These are phyloP conservation scores for Plicaturopsis crispa DNA, from an alignment of 768 basidiomycete species.

Conservation along the genomic window DNA sequence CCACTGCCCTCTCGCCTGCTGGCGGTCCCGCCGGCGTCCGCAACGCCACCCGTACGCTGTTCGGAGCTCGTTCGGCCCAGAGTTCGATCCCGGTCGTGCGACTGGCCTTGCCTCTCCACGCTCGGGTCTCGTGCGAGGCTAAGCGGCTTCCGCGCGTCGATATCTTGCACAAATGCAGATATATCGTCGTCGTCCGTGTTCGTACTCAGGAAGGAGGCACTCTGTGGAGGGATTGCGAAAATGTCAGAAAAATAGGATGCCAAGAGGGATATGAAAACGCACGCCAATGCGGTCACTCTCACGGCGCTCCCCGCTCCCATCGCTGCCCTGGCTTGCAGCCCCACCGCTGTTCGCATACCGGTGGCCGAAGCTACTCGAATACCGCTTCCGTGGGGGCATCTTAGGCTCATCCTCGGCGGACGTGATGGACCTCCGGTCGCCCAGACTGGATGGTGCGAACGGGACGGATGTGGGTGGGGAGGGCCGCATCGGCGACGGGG, in stretches of 20 bases:
- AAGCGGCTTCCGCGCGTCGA: constrained; percentile 63
- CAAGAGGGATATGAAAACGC: neutral
- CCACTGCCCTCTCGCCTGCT: constrained; percentile 4
- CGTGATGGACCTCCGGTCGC: constrained; percentile 30
- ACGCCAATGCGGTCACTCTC: constrained; percentile 9
- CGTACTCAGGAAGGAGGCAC: constrained; percentile 37
- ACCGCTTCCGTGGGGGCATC: constrained; percentile 52
- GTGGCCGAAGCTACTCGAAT: constrained; percentile 75
- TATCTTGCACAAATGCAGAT: constrained; percentile 70
- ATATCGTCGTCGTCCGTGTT: constrained; percentile 71
- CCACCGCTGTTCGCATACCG: constrained; percentile 43
- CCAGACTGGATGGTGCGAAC: constrained; percentile 32
- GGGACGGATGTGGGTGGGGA: constrained; percentile 32
- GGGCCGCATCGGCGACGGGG: constrained; percentile 30
- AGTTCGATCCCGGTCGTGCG: constrained; percentile 8
- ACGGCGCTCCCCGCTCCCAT: constrained; percentile 28
- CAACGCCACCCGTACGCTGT: neutral
- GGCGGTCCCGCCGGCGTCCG: constrained; percentile 8
- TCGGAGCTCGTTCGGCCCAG: neutral
- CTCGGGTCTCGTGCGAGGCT: too few relatives aligned
- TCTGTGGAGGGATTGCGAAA: constrained; percentile 15
- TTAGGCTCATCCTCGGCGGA: constrained; percentile 25
- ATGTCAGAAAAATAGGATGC: neutral
- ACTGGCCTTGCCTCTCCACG: too few relatives aligned
- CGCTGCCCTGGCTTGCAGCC: constrained; percentile 22